Conservation (phyloP, 23 red algal species). For the Gracilaria domingensis region DNA sequence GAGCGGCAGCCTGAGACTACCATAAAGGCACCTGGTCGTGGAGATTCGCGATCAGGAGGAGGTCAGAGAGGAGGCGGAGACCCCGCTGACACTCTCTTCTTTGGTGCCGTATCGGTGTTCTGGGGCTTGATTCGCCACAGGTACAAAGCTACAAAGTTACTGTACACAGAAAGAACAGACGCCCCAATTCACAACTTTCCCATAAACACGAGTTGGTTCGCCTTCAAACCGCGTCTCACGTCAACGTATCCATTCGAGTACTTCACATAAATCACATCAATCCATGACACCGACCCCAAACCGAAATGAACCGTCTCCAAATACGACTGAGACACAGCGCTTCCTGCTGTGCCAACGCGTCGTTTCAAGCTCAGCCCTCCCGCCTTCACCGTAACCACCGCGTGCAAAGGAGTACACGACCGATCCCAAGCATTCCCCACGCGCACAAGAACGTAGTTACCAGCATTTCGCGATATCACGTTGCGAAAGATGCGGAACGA, state of each 20-base stretch:
- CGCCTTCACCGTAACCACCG: constrained; percentile 39
- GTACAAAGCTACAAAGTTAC: too few relatives aligned
- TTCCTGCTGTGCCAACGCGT: constrained; percentile 58
- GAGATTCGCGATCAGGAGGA: too few relatives aligned
- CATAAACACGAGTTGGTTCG: constrained; percentile 27
- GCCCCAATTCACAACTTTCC: constrained; percentile 13
- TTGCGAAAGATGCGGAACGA: constrained; percentile 50
- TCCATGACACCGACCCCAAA: not conserved
- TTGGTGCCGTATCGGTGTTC: too few relatives aligned
- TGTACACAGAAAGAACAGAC: too few relatives aligned
- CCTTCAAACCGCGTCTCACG: not conserved
- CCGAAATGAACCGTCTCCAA: constrained; percentile 53
- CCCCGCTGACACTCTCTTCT: too few relatives aligned
- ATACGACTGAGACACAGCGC: constrained; percentile 39
- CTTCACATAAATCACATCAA: constrained; percentile 22
- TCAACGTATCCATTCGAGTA: constrained; percentile 25
- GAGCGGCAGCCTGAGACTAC: too few relatives aligned
- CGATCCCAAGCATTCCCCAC: constrained; percentile 49
- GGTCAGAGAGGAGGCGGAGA: too few relatives aligned
- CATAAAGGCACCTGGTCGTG: too few relatives aligned
- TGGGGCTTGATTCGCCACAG: too few relatives aligned
- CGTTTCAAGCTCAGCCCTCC: constrained; percentile 35
- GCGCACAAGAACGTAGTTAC: constrained; percentile 59
- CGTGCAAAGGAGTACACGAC: constrained; percentile 42
- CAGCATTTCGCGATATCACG: not conserved